Evolutionary conservation across 2,329 filamentous ascomycete genomes (phyloP), one percentile per base, ranked within the genome.

Genomic region (Chrysosporium keratinophilum): DNA sequence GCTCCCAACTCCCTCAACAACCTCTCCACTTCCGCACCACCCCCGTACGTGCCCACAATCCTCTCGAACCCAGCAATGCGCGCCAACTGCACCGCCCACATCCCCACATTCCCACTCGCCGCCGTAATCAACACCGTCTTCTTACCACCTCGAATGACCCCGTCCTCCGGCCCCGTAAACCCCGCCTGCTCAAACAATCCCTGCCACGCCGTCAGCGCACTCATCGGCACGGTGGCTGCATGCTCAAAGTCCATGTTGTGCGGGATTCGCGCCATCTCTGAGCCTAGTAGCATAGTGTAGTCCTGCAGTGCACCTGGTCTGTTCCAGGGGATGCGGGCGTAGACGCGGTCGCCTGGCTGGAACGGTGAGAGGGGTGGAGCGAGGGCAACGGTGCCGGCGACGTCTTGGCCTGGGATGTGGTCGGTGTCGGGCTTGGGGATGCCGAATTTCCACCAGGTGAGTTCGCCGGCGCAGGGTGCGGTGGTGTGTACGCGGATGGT

Each of bases 101-200:
- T 62, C 2, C 74, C 75, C 1, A 75, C 71, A 3, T 67, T 67
- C 2, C 74, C 74, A 3, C 71, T 69, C 1, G 73, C 73, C 45
- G 67, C 75, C 3, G 69, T 75, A 12, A 76, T 62, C 10, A 74
- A 64, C 3, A 76, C 62, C n/a, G 66, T 60, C 60, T 71, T 73
- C 4, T 62, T 57, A 57, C 60, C 63, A 5, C 20, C 17, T 19
- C 34, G 23, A 4, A 41, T 59, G 3, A 28, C 19, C 17, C 46
- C 41, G 40, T 56, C 52, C 34, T 59, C 54, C 31, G 31, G 57
- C 56, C n/a, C 56, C 15, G 2, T 56, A 54, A 9, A 60, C 33
- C 66, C 65, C 15, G 37, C 44, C 53, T 71, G 63, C n/a, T 67
- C 64, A 45, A 76, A 75, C 1, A 76, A 58, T 5, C 65, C 67